Percentiles rank a stretch among this genome's conserved stretches.
Conservation (phyloP, 2,329 filamentous ascomycete genomes). For the Trichoderma sp. region DNA sequence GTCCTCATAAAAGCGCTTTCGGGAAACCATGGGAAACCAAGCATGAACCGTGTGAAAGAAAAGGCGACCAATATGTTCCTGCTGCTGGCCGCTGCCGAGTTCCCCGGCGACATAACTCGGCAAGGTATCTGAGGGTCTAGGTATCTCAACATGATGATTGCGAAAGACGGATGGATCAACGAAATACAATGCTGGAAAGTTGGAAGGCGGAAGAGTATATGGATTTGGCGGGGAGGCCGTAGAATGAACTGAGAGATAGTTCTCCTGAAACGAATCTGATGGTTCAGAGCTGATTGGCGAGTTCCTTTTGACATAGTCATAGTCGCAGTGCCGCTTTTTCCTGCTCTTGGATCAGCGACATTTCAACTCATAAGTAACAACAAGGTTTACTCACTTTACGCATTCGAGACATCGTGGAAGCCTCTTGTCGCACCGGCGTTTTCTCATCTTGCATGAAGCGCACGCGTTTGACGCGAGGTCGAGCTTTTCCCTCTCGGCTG, state of each 20-base stretch:
- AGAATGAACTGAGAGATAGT: neutral
- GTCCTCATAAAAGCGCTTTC: neutral
- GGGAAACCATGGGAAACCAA: neutral
- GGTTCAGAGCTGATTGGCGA: neutral
- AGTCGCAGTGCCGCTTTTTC: neutral
- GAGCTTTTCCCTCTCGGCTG: neutral
- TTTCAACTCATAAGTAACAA: neutral
- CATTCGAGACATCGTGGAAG: neutral
- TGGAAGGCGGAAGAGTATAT: neutral
- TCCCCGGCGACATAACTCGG: neutral
- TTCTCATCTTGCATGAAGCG: neutral
- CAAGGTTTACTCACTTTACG: neutral
- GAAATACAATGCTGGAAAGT: neutral
- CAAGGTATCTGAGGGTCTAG: neutral
- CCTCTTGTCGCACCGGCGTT: slow-evolving; percentile 4
- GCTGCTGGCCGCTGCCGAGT: neutral
- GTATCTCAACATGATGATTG: neutral
- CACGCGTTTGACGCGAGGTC: neutral
- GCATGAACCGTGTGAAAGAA: neutral
- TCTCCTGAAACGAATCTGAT: neutral
- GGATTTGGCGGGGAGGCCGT: neutral
- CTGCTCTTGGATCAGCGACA: neutral
- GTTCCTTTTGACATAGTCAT: neutral
- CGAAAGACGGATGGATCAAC: slow-evolving; percentile 4
- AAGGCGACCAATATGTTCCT: neutral